These are phyloP conservation scores for Deuterostichococcus epilithicus DNA, from an alignment of 139 green algal species.

Conservation along the genomic window DNA sequence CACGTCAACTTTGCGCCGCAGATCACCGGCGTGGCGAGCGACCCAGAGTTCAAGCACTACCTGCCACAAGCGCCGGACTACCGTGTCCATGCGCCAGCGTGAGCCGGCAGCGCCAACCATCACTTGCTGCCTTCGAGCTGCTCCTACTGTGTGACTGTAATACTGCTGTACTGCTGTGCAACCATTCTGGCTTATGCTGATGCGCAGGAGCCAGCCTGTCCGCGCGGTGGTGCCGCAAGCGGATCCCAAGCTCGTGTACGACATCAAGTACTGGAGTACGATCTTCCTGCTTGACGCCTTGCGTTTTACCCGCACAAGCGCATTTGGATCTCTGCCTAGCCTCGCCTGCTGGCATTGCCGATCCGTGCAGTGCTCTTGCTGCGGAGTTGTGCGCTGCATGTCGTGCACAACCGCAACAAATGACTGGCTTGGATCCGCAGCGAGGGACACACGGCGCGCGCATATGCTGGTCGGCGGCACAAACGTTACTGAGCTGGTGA, in stretches of 20 bases:
- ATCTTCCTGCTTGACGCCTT: not conserved
- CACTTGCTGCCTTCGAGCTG: too few species aligned
- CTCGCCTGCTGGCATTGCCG: not conserved
- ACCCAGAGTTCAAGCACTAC: not conserved
- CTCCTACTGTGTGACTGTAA: too few species aligned
- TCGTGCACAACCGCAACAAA: too few species aligned
- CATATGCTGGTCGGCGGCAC: constrained; percentile 36
- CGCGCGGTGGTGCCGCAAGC: constrained; percentile 57
- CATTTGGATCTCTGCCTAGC: not conserved
- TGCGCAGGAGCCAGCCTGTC: constrained; percentile 56
- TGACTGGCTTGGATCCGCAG: constrained; percentile 8
- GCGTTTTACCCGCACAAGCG: not conserved
- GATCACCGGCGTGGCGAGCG: not conserved
- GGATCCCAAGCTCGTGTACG: constrained; percentile 51
- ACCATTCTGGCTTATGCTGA: not conserved
- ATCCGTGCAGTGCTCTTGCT: not conserved
- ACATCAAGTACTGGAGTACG: constrained; percentile 77
- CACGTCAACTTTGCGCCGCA: not conserved
- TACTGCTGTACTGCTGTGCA: too few species aligned
- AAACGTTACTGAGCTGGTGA: constrained; percentile 31
- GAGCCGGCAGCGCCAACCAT: too few species aligned
- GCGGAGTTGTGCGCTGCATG: not conserved
- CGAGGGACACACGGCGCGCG: constrained; percentile 33
- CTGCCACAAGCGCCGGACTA: not conserved
- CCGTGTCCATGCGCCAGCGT: not conserved